phyloP scores from a whole-genome alignment of 116 monocot genomes.

The Posidonia oceanica region DNA sequence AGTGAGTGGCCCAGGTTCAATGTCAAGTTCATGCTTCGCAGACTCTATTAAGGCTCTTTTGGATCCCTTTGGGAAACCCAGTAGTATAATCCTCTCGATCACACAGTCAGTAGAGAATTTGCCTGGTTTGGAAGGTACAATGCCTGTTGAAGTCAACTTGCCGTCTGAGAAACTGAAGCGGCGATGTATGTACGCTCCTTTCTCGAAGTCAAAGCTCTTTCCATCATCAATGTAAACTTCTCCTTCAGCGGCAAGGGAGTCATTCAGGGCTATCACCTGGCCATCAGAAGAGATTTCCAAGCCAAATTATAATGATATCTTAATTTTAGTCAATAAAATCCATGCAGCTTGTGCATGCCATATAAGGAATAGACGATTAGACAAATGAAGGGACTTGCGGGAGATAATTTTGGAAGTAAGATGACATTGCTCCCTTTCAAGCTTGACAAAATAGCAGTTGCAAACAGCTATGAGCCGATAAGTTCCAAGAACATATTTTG shows the following conservation, averaged over 20 bases:
- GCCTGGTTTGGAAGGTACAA: constrained; percentile 13
- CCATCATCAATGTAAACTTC: constrained; percentile 95
- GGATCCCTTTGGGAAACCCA: constrained; percentile 45
- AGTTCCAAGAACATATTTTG: no score
- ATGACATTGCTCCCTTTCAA: no score
- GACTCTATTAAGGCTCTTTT: constrained; percentile 64
- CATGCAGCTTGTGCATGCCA: no score
- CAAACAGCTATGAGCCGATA: no score
- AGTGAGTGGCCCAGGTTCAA: constrained; percentile 74
- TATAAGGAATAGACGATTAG: no score
- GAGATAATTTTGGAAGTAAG: no score
- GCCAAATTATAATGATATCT: background rate
- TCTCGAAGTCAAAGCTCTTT: constrained; percentile 76
- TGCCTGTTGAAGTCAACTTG: constrained; percentile 48
- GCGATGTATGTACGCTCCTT: constrained; percentile 87
- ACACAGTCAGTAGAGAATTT: constrained; percentile 49
- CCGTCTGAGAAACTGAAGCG: constrained; percentile 56
- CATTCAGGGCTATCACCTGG: constrained; percentile 88
- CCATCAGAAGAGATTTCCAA: background rate
- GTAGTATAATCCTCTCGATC: constrained; percentile 68
- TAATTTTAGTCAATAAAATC: background rate
- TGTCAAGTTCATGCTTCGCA: constrained; percentile 41
- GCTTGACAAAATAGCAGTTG: no score
- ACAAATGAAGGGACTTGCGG: no score
- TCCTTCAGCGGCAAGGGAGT: constrained; percentile 81